A percentile compares a stretch with the other conserved stretches of the same genome.
Evolutionary conservation across 2,329 filamentous ascomycete species (phyloP).

Genomic region (Ophiostoma tasmaniense): DNA sequence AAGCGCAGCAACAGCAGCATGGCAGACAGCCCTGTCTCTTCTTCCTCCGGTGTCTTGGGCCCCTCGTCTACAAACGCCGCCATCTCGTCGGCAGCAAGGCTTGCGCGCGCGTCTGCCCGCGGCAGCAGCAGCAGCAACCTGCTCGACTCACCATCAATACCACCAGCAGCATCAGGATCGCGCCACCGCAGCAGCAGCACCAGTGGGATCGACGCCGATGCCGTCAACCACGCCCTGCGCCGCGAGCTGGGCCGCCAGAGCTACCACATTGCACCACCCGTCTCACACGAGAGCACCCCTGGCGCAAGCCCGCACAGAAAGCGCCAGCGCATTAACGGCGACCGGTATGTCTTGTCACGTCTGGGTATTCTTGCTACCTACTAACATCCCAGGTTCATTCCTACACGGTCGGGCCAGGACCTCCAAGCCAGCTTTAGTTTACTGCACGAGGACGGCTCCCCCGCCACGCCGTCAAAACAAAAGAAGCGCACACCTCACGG

Average conservation of each 20-base stretch:
- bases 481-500: conserved; percentile 80
- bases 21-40: neutral
- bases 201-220: conserved; percentile 39
- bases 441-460: conserved; percentile 85
- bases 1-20: conserved; percentile 2
- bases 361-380: neutral
- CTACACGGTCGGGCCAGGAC: conserved; percentile 86
- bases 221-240: conserved; percentile 42
- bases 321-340: conserved; percentile 51
- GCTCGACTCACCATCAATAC: conserved; percentile 9
- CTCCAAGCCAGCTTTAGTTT: conserved; percentile 87
- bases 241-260: conserved; percentile 37
- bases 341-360: conserved; percentile 41
- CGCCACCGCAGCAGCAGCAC: conserved; percentile 28
- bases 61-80: neutral
- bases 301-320: conserved; percentile 50
- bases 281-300: conserved; percentile 43
- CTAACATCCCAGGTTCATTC: conserved; percentile 66
- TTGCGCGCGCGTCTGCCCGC: conserved; percentile 13
- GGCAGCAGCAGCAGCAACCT: conserved; percentile 9
- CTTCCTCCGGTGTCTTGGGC: neutral
- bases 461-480: conserved; percentile 77
- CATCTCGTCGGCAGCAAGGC: conserved; percentile 11
- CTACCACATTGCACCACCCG: conserved; percentile 12
- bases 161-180: conserved; percentile 28